Percentiles rank a stretch among this genome's conserved stretches.
Evolutionary conservation across 2,329 filamentous ascomycete genomes (phyloP).

Genomic region (Colletotrichum spaethianum): DNA sequence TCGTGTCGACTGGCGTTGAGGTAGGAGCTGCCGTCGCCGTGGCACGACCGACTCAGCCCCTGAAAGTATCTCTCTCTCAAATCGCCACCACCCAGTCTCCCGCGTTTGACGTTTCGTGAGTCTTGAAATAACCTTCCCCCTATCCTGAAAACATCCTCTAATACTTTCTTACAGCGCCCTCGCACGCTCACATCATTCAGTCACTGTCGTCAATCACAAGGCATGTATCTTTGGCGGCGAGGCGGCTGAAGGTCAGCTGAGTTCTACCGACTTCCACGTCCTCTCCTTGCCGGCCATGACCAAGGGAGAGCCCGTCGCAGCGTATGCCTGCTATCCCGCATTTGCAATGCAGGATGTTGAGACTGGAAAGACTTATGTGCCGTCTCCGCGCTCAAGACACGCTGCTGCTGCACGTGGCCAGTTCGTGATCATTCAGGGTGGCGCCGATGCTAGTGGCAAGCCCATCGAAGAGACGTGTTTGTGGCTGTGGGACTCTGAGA

Average conservation of each 20-base stretch:
- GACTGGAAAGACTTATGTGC: slow-evolving; percentile 49
- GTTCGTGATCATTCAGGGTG: slow-evolving; percentile 54
- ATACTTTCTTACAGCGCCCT: slow-evolving; percentile 50
- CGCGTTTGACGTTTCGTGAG: slow-evolving; percentile 48
- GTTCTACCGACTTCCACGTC: slow-evolving; percentile 65
- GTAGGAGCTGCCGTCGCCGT: slow-evolving; percentile 59
- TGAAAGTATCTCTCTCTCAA: slow-evolving; percentile 64
- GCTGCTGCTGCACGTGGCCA: slow-evolving; percentile 53
- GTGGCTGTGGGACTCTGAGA: slow-evolving; percentile 56
- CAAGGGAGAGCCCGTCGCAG: slow-evolving; percentile 43
- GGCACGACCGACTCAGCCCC: slow-evolving; percentile 65
- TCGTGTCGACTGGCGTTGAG: slow-evolving; percentile 57
- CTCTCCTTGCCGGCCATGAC: slow-evolving; percentile 64
- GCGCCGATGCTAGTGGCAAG: slow-evolving; percentile 48
- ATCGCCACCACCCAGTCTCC: slow-evolving; percentile 54
- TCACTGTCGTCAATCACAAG: slow-evolving; percentile 66
- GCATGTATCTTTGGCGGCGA: slow-evolving; percentile 71
- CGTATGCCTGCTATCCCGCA: slow-evolving; percentile 52
- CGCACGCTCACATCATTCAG: slow-evolving; percentile 63
- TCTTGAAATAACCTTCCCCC: neutral
- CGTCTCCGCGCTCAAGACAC: slow-evolving; percentile 52
- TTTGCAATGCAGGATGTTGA: slow-evolving; percentile 46
- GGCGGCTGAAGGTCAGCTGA: slow-evolving; percentile 54
- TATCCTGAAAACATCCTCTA: neutral
- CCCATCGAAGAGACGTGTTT: slow-evolving; percentile 51